Evolutionary conservation across 108 stramenopile genomes (phyloP), one percentile per base, ranked within the genome.

Genomic region (Pseudonitzschia delicatissima): DNA sequence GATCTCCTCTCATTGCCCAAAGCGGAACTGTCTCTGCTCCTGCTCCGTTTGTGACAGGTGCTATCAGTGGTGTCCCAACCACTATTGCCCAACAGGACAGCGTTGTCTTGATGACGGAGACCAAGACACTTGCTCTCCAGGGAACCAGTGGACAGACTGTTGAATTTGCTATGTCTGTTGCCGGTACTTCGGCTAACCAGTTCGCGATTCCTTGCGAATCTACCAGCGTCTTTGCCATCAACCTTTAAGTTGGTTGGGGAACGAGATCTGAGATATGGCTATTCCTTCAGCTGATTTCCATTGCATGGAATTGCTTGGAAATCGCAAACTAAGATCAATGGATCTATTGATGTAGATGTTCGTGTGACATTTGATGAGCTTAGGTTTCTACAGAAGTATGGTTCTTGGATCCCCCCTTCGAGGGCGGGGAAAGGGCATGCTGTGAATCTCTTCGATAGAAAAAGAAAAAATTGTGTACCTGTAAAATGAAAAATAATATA

Each of bases 301-400:
- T 42, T 11, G 13, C 15, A 42, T 15, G 15, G 15, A 15, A 42
- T 15, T 11, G 15, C 11, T 15, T 11, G 15, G 40, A 42, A 18
- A 51, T 12, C 13, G 31, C 32, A 55, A 55, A 55, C 5, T 55
- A 55, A 55, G 53, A 55, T 55, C 53, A 55, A 29, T 55, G 53
- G 53, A 55, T 55, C 53, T 55, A 55, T 39, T 39, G 37, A 39
- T 48, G 2, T 48, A 48, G 20, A 5, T 23, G 17, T 45, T 45
- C 3, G 15, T 13, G 23, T 23, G 11, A 39, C 6, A 39, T 8
- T 8, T 8, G 8, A 39, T 39, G 37, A 39, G 37, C 11, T 39
- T 11, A 39, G 37, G 11, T 39, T 39, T 39, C 37, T n/a, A n/a
- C n/a, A n/a, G n/a, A n/a, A n/a, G n/a, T n/a, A n/a, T n/a, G n/a